Evolutionary conservation across 2,329 filamentous ascomycete genomes (phyloP).

Genomic region (Aspergillus sp.): DNA sequence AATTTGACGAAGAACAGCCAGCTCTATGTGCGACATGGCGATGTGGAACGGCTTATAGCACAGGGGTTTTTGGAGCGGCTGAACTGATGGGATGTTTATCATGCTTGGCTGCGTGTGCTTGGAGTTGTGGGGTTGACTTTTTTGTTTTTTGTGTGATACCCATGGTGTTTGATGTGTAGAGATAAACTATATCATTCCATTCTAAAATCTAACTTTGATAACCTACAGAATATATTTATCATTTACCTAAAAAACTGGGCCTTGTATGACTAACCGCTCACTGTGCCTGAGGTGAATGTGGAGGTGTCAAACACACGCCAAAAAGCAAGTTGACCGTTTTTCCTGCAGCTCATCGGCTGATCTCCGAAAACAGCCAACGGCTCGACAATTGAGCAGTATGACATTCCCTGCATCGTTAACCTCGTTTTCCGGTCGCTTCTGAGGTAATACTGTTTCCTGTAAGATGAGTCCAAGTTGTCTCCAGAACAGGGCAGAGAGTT

Average conservation of each 20-base stretch:
- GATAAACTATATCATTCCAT: background rate
- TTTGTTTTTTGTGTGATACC: conserved; percentile 3
- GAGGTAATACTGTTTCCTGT: background rate
- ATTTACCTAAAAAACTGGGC: background rate
- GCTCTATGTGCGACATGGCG: conserved; percentile 92
- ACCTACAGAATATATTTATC: background rate
- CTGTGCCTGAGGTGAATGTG: background rate
- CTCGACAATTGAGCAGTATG: background rate
- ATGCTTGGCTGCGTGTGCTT: background rate
- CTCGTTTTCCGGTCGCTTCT: background rate
- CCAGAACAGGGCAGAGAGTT: background rate
- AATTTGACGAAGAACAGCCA: conserved; percentile 98
- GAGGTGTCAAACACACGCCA: background rate
- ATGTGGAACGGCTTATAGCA: conserved; percentile 90
- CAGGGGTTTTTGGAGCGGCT: conserved; percentile 94
- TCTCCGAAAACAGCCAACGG: background rate
- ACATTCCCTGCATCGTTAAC: background rate
- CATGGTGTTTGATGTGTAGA: background rate
- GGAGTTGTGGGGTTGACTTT: conserved; percentile 11
- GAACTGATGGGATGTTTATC: conserved; percentile 54
- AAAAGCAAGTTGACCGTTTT: background rate
- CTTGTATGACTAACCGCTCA: background rate
- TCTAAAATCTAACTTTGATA: background rate
- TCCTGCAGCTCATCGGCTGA: conserved; percentile 1
- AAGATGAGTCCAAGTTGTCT: background rate